Evolutionary conservation across 1,284 basidiomycete species (phyloP), one percentile per base, ranked within the genome.

Genomic region (Ceratobasidium sp.): DNA sequence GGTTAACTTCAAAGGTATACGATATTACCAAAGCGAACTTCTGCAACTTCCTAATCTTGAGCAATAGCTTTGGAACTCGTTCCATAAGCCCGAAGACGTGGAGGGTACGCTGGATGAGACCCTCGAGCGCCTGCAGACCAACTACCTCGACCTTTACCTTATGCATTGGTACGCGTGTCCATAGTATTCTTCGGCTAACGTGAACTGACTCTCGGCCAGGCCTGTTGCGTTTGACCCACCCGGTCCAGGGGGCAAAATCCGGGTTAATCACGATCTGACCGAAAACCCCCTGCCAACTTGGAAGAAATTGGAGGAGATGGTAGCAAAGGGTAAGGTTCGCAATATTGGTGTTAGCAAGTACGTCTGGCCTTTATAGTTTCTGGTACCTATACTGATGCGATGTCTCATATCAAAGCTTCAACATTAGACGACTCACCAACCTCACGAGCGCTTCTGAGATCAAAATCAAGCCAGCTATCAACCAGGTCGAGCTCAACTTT

Each of bases 401-500:
- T 10, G 44, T 30, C 14, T 12, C 59, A 18, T 33, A 79, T 48
- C 16, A 68, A 48, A 90, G 91, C 83, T 89, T 90, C 84, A 91
- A 92, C 81, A 87, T 89, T 77, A 85, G 86, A 73, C 85, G 87
- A 85, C 85, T 79, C 44, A 69, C 57, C n/a, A 93, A 93, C 81
- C 83, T 93, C 67, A 92, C 92, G 65, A 92, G 93, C 83, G 16
- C 87, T 95, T 81, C 92, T 69, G 81, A 82, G n/a, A 85, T 84
- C 76, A 85, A 83, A 80, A 85, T 87, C 83, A 84, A 86, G 81
- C 88, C 88, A 48, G 94, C 92, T 41, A 89, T 94, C 78, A 93
- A 94, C 82, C 92, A 96, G 83, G 92, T 96, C 71, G 96, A 96
- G 83, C 88, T 96, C 44, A 95, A 89, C 84, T 93, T 90, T 84